phyloP scores from a whole-genome alignment of 768 basidiomycete species.

The Russula emetica region DNA sequence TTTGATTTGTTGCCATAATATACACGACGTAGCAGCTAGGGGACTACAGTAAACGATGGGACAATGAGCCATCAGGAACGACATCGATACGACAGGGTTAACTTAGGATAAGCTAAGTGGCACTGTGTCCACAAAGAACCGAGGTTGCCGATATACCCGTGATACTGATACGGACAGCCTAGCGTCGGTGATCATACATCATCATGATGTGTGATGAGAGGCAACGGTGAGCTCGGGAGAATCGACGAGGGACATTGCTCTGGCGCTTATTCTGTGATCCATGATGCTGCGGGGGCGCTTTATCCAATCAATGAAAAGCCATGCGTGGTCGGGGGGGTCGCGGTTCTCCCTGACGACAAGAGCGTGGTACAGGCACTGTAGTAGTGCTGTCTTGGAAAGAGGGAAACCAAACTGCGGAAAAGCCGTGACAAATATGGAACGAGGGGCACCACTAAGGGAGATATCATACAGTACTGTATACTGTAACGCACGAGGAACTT shows the following conservation, averaged over 20 bases:
- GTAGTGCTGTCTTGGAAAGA: background rate
- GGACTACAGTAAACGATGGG: background rate
- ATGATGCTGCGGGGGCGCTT: background rate
- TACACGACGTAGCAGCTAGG: background rate
- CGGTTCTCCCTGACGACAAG: slow-evolving; percentile 5
- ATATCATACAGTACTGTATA: background rate
- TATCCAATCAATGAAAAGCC: background rate
- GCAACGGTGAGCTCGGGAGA: background rate
- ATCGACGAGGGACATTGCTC: background rate
- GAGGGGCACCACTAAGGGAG: background rate
- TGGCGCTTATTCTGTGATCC: background rate
- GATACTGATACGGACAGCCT: background rate
- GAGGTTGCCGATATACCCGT: background rate
- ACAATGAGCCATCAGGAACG: background rate
- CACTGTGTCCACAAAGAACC: background rate
- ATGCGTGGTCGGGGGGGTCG: background rate
- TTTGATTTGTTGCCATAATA: background rate
- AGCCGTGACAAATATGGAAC: background rate
- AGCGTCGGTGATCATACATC: background rate
- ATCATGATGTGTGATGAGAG: background rate
- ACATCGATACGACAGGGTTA: background rate
- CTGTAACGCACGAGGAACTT: no score
- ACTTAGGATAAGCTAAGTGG: background rate
- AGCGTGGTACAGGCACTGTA: background rate
- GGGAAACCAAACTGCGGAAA: slow-evolving; percentile 3